Evolutionary conservation across 495 filamentous ascomycete species (phyloP).

Genomic region (Letharia columbiana): DNA sequence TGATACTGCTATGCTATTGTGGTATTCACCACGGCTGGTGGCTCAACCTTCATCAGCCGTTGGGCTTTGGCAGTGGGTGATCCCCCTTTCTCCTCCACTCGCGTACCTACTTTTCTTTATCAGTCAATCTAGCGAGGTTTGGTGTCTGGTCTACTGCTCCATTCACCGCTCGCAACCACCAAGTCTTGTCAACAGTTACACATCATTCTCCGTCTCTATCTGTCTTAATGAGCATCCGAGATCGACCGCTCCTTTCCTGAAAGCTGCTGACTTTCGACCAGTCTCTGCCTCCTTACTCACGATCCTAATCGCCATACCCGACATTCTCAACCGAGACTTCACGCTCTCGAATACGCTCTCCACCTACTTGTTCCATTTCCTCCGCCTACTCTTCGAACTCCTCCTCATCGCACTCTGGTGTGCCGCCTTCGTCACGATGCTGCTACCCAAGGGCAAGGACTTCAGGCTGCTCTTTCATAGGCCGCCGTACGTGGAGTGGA

Average conservation of each 20-base stretch:
- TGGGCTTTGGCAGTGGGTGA: slow-evolving; percentile 16
- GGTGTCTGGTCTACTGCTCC: not conserved
- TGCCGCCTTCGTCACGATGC: slow-evolving; percentile 14
- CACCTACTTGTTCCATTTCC: not conserved
- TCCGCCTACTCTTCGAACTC: slow-evolving; percentile 7
- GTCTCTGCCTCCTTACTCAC: not conserved
- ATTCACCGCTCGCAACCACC: not conserved
- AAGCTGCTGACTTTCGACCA: not conserved
- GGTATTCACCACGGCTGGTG: slow-evolving; percentile 19
- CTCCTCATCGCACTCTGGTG: slow-evolving; percentile 13
- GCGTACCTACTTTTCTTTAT: too few relatives aligned
- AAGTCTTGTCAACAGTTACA: not conserved
- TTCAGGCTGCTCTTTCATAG: slow-evolving; percentile 15
- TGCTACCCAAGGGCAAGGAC: slow-evolving; percentile 24
- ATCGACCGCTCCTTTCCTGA: too few relatives aligned
- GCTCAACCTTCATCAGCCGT: slow-evolving; percentile 13
- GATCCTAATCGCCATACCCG: slow-evolving; percentile 2
- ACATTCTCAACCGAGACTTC: not conserved
- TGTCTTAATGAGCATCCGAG: too few relatives aligned
- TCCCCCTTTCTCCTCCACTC: not conserved
- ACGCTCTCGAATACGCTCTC: not conserved
- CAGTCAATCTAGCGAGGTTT: not conserved
- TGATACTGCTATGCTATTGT: slow-evolving; percentile 14
- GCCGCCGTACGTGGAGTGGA: slow-evolving; percentile 21
- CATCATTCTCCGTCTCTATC: too few relatives aligned